These are phyloP conservation scores for Clonostachys sp. DNA, from an alignment of 2,329 filamentous ascomycete genomes.

Conservation along the genomic window DNA sequence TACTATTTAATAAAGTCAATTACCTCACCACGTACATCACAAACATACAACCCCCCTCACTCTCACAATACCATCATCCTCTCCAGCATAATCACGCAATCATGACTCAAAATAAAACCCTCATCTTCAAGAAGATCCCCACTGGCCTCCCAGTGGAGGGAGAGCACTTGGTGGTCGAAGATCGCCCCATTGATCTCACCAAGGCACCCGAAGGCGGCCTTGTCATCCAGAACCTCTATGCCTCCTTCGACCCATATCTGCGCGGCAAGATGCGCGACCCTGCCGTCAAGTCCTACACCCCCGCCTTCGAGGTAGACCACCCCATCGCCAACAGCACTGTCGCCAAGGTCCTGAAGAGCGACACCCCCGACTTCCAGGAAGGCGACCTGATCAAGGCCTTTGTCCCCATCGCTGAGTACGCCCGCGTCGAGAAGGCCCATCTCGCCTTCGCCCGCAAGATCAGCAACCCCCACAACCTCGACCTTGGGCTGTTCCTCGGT, in stretches of 20 bases:
- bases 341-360: conserved; percentile 67
- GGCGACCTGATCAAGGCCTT: conserved; percentile 62
- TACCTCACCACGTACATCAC: too few relatives aligned
- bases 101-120: conserved; percentile 58
- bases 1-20: too few relatives aligned
- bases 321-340: conserved; percentile 63
- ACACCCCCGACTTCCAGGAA: conserved; percentile 53
- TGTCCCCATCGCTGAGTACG: conserved; percentile 68
- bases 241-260: conserved; percentile 81
- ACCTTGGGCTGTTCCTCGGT: conserved; percentile 61
- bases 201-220: conserved; percentile 57
- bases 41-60: background rate
- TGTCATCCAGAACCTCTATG: conserved; percentile 66
- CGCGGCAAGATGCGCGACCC: conserved; percentile 72
- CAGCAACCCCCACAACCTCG: conserved; percentile 65
- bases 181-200: conserved; percentile 56
- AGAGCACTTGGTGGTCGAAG: conserved; percentile 59
- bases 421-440: conserved; percentile 43
- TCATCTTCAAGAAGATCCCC: conserved; percentile 63
- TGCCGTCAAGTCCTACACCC: conserved; percentile 53
- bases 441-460: conserved; percentile 45
- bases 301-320: conserved; percentile 49
- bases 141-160: conserved; percentile 60
- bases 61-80: background rate
- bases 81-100: background rate